Base-by-base conservation (phyloP, 2,329 filamentous ascomycete species). In the Talaromyces albobiverticillius region DNA sequence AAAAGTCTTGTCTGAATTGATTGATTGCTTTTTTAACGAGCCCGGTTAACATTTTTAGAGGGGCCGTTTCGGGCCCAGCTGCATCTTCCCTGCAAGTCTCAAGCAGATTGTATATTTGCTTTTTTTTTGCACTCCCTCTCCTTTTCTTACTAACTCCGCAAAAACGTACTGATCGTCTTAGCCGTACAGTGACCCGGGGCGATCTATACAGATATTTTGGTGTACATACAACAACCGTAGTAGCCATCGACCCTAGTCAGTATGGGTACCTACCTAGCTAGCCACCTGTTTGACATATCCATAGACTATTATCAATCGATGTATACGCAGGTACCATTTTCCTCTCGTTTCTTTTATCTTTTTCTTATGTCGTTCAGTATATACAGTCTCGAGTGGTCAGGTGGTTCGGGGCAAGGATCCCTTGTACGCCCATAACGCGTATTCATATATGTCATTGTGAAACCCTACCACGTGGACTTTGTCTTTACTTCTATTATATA, bases 381-480 rank as follows among this genome's bases (percentile, higher is more conserved):
- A 29, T 49, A 23, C 14, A 23, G n/a, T 20, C 20, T 29, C 36
- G 18, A 40, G 36, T 38, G 6, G 32, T 16, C 14, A n/a, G 22
- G 16, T 42, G 48, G 25, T 38, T 43, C 47, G 46, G 36, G 41
- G 36, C 23, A 50, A 40, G 40, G 36, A 41, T 13, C 6, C 25
- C 11, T 22, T 45, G n/a, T 23, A 26, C 20, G 18, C 5, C 11
- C 25, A n/a, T 25, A 6, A 1, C 20, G 18, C 9, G 14, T 13
- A 25, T 45, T 18, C 42, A 16, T n/a, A 31, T 38, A 45, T 46
- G 42, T 31, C 18, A 42, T 52, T 52, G 31, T 52, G 50, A 52
- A 40, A 52, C 50, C 41, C 16, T 25, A 4, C 50, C 50, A 52
- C 50, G 50, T 52, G 50, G 50, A 52, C 32, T 52, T 41, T 46